Conservation (phyloP, 2,329 filamentous ascomycete species). For the Ophiognomonia clavigignenti-juglandacearum region DNA sequence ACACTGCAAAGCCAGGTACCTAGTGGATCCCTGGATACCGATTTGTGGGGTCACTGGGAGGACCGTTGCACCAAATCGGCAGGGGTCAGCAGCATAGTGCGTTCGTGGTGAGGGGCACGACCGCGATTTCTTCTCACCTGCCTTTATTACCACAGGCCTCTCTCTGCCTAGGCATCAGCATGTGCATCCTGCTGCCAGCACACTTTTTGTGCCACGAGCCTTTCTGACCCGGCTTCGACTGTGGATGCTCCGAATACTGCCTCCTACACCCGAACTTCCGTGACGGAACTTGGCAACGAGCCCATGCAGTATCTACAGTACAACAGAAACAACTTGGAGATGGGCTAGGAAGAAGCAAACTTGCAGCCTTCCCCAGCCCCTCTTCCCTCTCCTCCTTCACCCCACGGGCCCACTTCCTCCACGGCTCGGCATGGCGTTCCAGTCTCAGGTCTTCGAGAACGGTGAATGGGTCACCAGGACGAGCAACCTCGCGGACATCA, state of each 20-base stretch:
- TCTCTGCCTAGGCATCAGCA: no score
- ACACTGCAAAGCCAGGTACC: neutral
- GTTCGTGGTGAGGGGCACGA: neutral
- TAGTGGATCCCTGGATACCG: neutral
- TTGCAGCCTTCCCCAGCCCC: neutral
- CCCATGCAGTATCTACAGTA: no score
- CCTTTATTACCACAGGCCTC: neutral
- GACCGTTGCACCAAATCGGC: neutral
- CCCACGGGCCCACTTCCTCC: conserved; percentile 14
- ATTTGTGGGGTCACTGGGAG: neutral
- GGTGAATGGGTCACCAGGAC: conserved; percentile 55
- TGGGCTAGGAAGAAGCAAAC: neutral
- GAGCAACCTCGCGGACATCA: conserved; percentile 38
- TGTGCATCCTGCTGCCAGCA: neutral
- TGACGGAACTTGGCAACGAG: neutral
- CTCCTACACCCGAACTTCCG: no score
- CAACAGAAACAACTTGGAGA: neutral
- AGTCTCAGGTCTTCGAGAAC: conserved; percentile 48
- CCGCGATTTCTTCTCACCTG: neutral
- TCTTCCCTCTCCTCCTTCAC: conserved; percentile 11
- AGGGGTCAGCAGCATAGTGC: neutral
- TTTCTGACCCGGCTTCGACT: neutral
- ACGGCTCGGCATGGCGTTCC: conserved; percentile 39
- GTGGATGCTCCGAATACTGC: neutral
- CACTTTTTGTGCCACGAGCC: neutral